phyloP scores from a whole-genome alignment of 2,329 filamentous ascomycete genomes.

The Nemania abortiva region DNA sequence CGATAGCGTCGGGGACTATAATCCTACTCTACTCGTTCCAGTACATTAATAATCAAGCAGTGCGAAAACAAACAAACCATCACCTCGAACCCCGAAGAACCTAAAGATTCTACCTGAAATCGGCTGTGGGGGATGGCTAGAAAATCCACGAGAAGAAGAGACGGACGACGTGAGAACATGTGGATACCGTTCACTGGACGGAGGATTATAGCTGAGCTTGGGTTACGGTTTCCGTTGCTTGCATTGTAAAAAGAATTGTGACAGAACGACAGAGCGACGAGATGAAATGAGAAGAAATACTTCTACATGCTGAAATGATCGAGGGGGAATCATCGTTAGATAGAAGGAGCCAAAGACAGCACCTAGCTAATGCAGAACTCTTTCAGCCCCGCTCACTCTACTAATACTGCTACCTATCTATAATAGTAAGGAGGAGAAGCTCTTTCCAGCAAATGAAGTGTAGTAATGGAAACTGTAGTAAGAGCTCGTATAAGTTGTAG shows the following conservation, averaged over 20 bases:
- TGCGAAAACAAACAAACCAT: not conserved
- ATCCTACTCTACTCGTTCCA: not conserved
- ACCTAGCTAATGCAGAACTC: not conserved
- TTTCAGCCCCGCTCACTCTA: not conserved
- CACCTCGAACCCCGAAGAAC: not conserved
- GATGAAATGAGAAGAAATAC: not conserved
- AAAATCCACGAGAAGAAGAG: not conserved
- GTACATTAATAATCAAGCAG: not conserved
- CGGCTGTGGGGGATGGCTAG: not conserved
- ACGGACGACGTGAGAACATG: not conserved
- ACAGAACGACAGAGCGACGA: not conserved
- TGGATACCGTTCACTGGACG: not conserved
- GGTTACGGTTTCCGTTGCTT: not conserved
- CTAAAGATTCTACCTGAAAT: not conserved
- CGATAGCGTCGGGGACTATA: not conserved
- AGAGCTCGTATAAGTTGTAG: too few species aligned
- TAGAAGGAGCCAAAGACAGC: not conserved
- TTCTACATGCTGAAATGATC: not conserved
- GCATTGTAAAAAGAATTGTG: not conserved
- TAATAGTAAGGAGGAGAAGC: too few species aligned
- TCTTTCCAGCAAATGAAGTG: too few species aligned
- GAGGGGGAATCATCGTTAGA: not conserved
- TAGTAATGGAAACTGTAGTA: too few species aligned
- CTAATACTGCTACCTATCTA: not conserved
- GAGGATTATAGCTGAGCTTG: not conserved